Conservation (phyloP, 2,329 filamentous ascomycete genomes). For the Claviceps pusilla region DNA sequence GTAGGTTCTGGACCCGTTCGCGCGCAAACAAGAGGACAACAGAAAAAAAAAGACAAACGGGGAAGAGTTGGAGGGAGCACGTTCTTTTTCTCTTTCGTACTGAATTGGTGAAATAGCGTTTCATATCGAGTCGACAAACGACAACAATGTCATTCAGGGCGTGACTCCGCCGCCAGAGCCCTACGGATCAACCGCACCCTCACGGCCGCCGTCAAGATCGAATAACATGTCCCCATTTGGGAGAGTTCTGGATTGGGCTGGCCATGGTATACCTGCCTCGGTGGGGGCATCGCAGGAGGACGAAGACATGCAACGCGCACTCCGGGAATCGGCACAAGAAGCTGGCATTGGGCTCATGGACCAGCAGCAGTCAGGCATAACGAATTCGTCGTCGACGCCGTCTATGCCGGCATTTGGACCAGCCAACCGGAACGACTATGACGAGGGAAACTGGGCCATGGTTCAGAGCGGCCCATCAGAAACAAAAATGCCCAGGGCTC, state of each 20-base stretch:
- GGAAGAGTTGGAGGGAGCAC: too few species aligned
- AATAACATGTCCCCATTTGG: conserved; percentile 42
- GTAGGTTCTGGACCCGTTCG: conserved; percentile 18
- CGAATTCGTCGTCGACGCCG: conserved; percentile 20
- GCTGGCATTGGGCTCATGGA: conserved; percentile 27
- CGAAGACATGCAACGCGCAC: conserved; percentile 39
- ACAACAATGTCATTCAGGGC: conserved; percentile 27
- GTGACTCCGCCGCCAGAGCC: conserved; percentile 25
- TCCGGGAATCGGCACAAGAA: conserved; percentile 39
- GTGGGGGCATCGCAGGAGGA: conserved; percentile 30
- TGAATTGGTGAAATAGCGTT: conserved; percentile 26
- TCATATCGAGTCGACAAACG: conserved; percentile 38
- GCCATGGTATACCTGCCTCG: conserved; percentile 23
- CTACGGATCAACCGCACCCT: conserved; percentile 33
- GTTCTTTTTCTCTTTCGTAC: too few species aligned
- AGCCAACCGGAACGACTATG: conserved; percentile 40
- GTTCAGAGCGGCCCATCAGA: conserved; percentile 25
- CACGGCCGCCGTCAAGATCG: conserved; percentile 46
- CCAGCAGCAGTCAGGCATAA: conserved; percentile 41
- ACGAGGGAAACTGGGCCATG: conserved; percentile 44
- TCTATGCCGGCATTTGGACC: conserved; percentile 40
- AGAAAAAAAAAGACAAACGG: too few species aligned
- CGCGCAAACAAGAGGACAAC: too few species aligned
- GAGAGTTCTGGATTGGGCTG: conserved; percentile 34
- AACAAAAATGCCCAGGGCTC: conserved; percentile 9